A percentile compares a stretch with the other conserved stretches of the same genome.
These are phyloP conservation scores for Cercospora berteroae DNA, from an alignment of 2,329 filamentous ascomycete genomes.

Conservation along the genomic window DNA sequence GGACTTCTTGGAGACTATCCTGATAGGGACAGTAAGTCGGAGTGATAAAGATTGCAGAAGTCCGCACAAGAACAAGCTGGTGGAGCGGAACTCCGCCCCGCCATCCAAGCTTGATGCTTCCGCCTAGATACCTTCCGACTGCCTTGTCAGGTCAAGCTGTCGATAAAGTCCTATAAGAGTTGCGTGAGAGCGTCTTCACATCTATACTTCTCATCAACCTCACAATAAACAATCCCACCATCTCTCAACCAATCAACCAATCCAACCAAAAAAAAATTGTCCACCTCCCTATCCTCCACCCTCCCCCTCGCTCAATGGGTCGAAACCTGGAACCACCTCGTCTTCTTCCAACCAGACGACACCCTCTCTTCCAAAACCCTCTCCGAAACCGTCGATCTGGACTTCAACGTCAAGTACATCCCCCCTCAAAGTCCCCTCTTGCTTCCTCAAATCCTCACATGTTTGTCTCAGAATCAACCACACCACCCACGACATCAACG, in stretches of 20 bases:
- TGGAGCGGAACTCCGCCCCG: background rate
- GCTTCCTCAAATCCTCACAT: background rate
- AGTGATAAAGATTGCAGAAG: background rate
- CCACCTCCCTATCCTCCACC: background rate
- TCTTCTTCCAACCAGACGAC: background rate
- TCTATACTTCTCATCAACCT: too few relatives aligned
- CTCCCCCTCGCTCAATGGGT: background rate
- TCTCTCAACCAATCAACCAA: background rate
- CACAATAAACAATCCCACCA: background rate
- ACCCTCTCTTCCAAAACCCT: background rate
- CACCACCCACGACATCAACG: background rate
- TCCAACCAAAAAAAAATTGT: background rate
- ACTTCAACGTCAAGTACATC: too few relatives aligned
- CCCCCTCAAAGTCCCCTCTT: too few relatives aligned
- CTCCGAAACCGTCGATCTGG: background rate
- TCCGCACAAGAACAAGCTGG: background rate
- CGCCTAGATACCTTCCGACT: too few relatives aligned
- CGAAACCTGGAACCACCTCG: background rate
- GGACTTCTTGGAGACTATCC: background rate
- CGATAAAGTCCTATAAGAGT: background rate
- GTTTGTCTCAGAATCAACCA: background rate
- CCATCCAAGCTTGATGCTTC: background rate
- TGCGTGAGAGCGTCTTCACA: background rate
- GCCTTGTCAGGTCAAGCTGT: too few relatives aligned
- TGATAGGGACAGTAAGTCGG: background rate